phyloP scores from a whole-genome alignment of 2,329 filamentous ascomycete genomes.

The Plenodomus biglobosus region DNA sequence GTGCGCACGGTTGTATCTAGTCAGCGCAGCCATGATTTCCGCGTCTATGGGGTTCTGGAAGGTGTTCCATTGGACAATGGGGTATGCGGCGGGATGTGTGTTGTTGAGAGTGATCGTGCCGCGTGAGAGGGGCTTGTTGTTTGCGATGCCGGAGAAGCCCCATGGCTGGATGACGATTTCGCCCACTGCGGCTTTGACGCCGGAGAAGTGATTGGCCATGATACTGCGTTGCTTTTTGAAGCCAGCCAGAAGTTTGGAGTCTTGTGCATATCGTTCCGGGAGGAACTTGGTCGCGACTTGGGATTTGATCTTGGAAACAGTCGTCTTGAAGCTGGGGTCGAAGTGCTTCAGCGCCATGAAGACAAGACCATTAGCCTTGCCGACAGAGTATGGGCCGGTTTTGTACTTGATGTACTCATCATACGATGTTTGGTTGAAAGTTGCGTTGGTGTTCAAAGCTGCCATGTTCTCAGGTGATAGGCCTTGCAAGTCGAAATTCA shows the following conservation, averaged over 20 bases:
- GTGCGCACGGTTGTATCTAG: slow-evolving; percentile 38
- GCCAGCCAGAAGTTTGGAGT: slow-evolving; percentile 10
- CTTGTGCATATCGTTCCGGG: slow-evolving; percentile 9
- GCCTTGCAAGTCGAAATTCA: slow-evolving; percentile 5
- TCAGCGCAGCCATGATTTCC: slow-evolving; percentile 28
- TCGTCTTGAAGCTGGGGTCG: slow-evolving; percentile 6
- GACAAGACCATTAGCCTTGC: slow-evolving; percentile 7
- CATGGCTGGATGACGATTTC: slow-evolving; percentile 25
- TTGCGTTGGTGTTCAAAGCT: slow-evolving; percentile 16
- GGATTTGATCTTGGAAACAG: slow-evolving; percentile 5
- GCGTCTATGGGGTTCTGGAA: slow-evolving; percentile 38
- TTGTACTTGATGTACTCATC: slow-evolving; percentile 24
- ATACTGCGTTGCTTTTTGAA: slow-evolving; percentile 13
- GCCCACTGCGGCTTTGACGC: slow-evolving; percentile 23
- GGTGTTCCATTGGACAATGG: slow-evolving; percentile 33
- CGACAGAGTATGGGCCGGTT: slow-evolving; percentile 24
- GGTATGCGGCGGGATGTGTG: slow-evolving; percentile 28
- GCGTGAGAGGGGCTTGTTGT: slow-evolving; percentile 26
- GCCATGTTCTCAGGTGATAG: slow-evolving; percentile 10
- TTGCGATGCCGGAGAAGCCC: slow-evolving; percentile 7
- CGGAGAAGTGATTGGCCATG: slow-evolving; percentile 5
- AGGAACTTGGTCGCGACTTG: slow-evolving; percentile 13
- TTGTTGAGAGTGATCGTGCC: slow-evolving; percentile 41
- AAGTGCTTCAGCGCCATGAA: slow-evolving; percentile 12
- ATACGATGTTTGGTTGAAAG: slow-evolving; percentile 24